These are phyloP conservation scores for Clitoria ternatea DNA, from an alignment of 306 rosid species.

Conservation along the genomic window DNA sequence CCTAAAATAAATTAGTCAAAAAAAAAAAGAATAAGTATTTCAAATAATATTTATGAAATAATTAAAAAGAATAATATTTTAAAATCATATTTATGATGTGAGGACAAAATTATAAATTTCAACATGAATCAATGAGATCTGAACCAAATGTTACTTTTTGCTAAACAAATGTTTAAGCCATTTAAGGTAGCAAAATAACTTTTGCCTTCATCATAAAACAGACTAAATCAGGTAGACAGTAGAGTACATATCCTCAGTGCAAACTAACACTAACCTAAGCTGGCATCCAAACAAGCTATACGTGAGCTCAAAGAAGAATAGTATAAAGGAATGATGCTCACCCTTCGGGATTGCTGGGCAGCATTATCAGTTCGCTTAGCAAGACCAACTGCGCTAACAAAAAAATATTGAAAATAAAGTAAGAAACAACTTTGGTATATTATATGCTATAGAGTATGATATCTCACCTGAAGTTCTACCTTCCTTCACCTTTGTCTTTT, in stretches of 20 bases:
- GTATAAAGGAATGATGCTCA: conserved; percentile 35
- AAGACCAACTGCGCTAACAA: conserved; percentile 38
- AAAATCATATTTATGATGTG: neutral
- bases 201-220: neutral
- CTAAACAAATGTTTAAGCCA: neutral
- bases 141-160: neutral
- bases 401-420: conserved; percentile 18
- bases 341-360: conserved; percentile 61
- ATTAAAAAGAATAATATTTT: neutral
- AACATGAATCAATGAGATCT: neutral
- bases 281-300: neutral
- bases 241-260: neutral
- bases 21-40: too few relatives aligned
- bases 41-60: too few relatives aligned
- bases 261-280: conserved; percentile 18
- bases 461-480: conserved; percentile 49
- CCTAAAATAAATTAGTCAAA: too few relatives aligned
- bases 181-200: neutral
- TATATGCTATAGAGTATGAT: conserved; percentile 10
- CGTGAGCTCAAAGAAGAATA: conserved; percentile 9
- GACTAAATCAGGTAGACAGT: neutral
- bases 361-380: conserved; percentile 38
- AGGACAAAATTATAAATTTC: conserved; percentile 1
- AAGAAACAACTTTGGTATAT: conserved; percentile 5
- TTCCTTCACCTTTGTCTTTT: conserved; percentile 34